Percentiles rank a stretch among this genome's conserved stretches.
Evolutionary conservation across 345 rosid species (phyloP).

Genomic region (Populus tremula): DNA sequence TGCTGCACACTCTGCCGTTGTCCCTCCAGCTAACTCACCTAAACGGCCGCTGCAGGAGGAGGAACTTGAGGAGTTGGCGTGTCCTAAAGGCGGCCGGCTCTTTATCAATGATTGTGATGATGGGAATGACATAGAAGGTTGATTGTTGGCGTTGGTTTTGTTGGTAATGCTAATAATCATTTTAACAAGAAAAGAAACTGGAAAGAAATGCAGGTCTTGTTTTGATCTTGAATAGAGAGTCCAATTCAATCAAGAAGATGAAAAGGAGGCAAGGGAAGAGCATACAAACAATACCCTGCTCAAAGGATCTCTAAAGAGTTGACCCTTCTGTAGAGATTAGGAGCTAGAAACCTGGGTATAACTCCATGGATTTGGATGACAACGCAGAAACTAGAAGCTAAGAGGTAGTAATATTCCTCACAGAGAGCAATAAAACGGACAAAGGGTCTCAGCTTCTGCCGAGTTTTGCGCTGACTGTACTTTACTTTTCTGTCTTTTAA

Average conservation of each 20-base stretch:
- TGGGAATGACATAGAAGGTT: background rate
- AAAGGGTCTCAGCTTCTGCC: background rate
- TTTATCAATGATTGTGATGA: background rate
- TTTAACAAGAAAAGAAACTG: background rate
- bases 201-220: background rate
- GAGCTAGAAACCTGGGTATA: background rate
- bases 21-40: slow-evolving; percentile 42
- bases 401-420: background rate
- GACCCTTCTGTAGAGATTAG: background rate
- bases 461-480: background rate
- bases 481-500: background rate
- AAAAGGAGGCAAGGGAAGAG: background rate
- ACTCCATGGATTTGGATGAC: background rate
- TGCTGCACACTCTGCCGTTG: slow-evolving; percentile 50
- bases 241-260: background rate
- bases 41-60: slow-evolving; percentile 16
- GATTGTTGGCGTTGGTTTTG: background rate
- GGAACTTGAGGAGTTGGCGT: slow-evolving; percentile 6
- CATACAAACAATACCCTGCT: too few relatives aligned
- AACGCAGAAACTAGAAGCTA: background rate
- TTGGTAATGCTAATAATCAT: background rate
- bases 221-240: background rate
- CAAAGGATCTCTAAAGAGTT: background rate
- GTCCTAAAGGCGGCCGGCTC: slow-evolving; percentile 12
- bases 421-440: background rate